Evolutionary conservation across 495 filamentous ascomycete species (phyloP).

Genomic region (Annulohypoxylon nitens): DNA sequence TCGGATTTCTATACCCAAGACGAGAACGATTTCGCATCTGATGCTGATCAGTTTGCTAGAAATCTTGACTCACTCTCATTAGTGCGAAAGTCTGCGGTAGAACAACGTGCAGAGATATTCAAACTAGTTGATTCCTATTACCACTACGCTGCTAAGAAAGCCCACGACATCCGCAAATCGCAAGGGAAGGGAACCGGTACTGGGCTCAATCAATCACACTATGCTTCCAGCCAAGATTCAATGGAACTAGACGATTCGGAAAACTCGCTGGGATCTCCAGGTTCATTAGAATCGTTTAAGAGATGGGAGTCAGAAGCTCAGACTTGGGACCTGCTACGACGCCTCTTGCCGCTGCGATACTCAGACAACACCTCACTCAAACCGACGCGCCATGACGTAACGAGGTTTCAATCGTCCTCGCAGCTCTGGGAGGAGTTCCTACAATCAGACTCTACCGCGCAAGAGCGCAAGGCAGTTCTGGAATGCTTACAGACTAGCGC

Average conservation of each 20-base stretch:
- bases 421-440: conserved; percentile 62
- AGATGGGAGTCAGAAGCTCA: conserved; percentile 75
- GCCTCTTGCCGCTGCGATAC: conserved; percentile 66
- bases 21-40: conserved; percentile 53
- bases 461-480: conserved; percentile 79
- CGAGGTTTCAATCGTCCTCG: conserved; percentile 53
- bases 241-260: conserved; percentile 69
- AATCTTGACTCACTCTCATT: conserved; percentile 58
- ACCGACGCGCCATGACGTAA: conserved; percentile 46
- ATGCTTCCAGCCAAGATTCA: conserved; percentile 69
- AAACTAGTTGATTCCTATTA: conserved; percentile 60
- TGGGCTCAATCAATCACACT: conserved; percentile 57
- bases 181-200: conserved; percentile 37
- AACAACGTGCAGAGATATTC: conserved; percentile 60
- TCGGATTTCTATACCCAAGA: conserved; percentile 29
- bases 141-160: conserved; percentile 55
- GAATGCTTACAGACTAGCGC: conserved; percentile 86
- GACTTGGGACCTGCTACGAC: conserved; percentile 87
- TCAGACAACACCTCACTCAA: conserved; percentile 50
- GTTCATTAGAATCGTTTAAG: conserved; percentile 53
- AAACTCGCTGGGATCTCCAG: conserved; percentile 51
- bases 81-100: conserved; percentile 49
- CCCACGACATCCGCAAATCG: conserved; percentile 54
- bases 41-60: conserved; percentile 62
- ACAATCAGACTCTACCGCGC: conserved; percentile 62